Evolutionary conservation across 768 basidiomycete genomes (phyloP), one percentile per base, ranked within the genome.

Genomic region (Dacryopinax primogenitus): DNA sequence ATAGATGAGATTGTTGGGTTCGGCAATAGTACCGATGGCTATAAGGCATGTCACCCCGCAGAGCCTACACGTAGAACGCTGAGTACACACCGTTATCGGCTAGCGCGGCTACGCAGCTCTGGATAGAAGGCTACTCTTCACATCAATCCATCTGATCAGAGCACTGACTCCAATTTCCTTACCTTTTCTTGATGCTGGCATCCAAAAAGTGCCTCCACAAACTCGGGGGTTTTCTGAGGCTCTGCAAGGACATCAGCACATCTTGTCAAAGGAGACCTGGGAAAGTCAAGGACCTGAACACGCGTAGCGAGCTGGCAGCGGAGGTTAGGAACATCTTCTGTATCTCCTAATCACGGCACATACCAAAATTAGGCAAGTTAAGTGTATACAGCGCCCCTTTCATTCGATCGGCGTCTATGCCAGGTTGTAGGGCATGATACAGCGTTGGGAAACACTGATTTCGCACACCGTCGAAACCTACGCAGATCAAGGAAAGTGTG

Each of bases 161-260:
- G 28, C 33, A 36, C 23, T 7, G 33, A 21, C 28, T 36, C n/a
- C n/a, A 65, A 47, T 26, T n/a, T 33, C 72, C 71, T 21, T 39
- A 85, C 87, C 80, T 92, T 92, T 75, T 92, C 90, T 70, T 93
- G 89, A 65, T 87, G 83, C 71, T 91, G 88, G 67, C 87, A 90
- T 1, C 72, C 78, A 66, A 95, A 85, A 0, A 93, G 72, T 18
- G 78, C 79, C 70, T 81, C 75, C 2, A 88, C 70, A 26, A 90
- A 77, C n/a, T 79, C 77, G 1, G 83, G 77, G 0, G 83, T 79
- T 36, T 87, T 75, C 0, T 81, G 81, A 63, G 87, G 85, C 71
- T 92, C 90, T 82, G 73, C 61, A 18, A 71, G 69, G 45, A 66
- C 69, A 79, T 64, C 68, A 68, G 28, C 64, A 67, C 64, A 64